These are phyloP conservation scores for Phytopythium helicoides DNA, from an alignment of 352 stramenopile species.

Conservation along the genomic window DNA sequence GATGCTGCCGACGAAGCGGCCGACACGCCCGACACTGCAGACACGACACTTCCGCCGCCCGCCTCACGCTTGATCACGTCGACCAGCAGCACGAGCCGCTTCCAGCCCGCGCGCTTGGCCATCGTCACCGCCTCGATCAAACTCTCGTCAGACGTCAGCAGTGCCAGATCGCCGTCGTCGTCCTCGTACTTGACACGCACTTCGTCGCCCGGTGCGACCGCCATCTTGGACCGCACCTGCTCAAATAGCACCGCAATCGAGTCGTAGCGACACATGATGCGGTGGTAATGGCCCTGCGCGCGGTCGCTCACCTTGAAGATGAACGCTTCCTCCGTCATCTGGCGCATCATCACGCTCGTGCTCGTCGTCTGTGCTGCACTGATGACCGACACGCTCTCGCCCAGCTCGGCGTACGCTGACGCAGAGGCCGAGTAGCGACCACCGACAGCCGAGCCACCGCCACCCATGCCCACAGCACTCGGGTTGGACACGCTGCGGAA, in stretches of 20 bases:
- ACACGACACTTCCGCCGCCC: slow-evolving; percentile 20
- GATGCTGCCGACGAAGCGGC: slow-evolving; percentile 18
- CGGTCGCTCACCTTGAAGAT: slow-evolving; percentile 89
- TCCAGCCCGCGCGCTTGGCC: slow-evolving; percentile 83
- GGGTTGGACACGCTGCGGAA: slow-evolving; percentile 31
- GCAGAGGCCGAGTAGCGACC: slow-evolving; percentile 49
- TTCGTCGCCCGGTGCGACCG: slow-evolving; percentile 47
- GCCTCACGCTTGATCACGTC: slow-evolving; percentile 59
- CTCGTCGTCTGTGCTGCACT: slow-evolving; percentile 74
- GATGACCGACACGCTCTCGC: slow-evolving; percentile 85
- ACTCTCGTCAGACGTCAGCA: slow-evolving; percentile 85
- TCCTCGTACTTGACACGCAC: slow-evolving; percentile 87
- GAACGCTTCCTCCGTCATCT: slow-evolving; percentile 68
- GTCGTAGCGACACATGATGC: slow-evolving; percentile 80
- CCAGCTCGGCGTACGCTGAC: slow-evolving; percentile 76
- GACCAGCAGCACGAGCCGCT: slow-evolving; percentile 80
- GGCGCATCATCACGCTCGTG: slow-evolving; percentile 72
- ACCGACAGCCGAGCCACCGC: slow-evolving; percentile 6
- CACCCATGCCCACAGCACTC: slow-evolving; percentile 26
- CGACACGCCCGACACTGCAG: slow-evolving; percentile 27
- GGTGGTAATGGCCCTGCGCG: slow-evolving; percentile 78
- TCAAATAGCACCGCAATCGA: slow-evolving; percentile 66
- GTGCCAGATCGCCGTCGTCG: slow-evolving; percentile 81
- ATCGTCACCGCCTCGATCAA: slow-evolving; percentile 84
- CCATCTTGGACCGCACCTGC: slow-evolving; percentile 84